Evolutionary conservation across 2,329 filamentous ascomycete genomes (phyloP).

Genomic region (Coleophoma eucalyptorum): DNA sequence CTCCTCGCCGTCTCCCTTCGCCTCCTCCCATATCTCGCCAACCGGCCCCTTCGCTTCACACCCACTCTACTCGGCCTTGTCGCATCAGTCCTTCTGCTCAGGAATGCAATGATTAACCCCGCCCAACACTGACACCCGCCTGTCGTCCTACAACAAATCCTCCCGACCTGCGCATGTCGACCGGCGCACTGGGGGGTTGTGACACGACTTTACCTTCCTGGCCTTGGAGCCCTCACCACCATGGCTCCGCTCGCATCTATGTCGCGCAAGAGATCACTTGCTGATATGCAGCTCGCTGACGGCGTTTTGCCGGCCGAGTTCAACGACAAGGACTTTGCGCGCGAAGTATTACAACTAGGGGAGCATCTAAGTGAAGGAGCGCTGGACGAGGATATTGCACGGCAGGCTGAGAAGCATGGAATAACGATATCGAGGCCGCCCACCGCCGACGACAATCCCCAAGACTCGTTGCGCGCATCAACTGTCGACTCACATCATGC

Average conservation of each 20-base stretch:
- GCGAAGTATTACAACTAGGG: conserved; percentile 24
- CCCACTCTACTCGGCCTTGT: too few relatives aligned
- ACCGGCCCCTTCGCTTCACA: too few relatives aligned
- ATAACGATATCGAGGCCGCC: conserved; percentile 18
- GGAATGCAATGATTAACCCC: too few relatives aligned
- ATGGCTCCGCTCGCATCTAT: conserved; percentile 11
- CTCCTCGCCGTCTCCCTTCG: too few relatives aligned
- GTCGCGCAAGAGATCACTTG: conserved; percentile 15
- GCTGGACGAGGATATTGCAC: conserved; percentile 17
- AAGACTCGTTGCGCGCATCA: conserved; percentile 19
- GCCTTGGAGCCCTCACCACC: conserved; percentile 1
- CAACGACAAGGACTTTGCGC: conserved; percentile 21
- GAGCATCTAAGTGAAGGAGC: conserved; percentile 17
- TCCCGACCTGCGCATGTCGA: not conserved
- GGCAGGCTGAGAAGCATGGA: conserved; percentile 22
- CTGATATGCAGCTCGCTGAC: conserved; percentile 14
- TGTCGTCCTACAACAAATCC: not conserved
- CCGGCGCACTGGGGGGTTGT: not conserved
- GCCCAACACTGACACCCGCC: too few relatives aligned
- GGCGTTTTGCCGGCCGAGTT: conserved; percentile 13
- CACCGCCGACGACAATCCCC: conserved; percentile 7
- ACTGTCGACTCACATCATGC: conserved; percentile 16
- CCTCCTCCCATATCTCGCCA: too few relatives aligned
- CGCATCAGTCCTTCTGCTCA: too few relatives aligned
- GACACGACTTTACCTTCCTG: not conserved